Percentiles rank a stretch among this genome's conserved stretches.
These are phyloP conservation scores for Fusarium sororula DNA, from an alignment of 2,329 filamentous ascomycete species.

Conservation along the genomic window DNA sequence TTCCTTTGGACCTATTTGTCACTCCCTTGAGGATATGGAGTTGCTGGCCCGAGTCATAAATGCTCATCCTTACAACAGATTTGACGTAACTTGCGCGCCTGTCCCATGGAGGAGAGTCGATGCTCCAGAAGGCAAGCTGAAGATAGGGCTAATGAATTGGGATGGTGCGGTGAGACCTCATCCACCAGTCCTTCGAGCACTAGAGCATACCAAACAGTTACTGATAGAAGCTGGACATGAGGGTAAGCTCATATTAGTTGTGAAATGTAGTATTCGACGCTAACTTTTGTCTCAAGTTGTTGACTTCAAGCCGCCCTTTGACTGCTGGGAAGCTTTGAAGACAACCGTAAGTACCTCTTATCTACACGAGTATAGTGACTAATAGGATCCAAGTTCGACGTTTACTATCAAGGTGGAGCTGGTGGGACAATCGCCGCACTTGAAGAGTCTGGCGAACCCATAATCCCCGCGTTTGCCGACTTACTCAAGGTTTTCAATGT, in stretches of 20 bases:
- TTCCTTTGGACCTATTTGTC: slow-evolving; percentile 50
- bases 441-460: slow-evolving; percentile 2
- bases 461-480: not conserved
- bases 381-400: not conserved
- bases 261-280: rapidly evolving
- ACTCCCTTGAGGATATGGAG: slow-evolving; percentile 7
- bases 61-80: not conserved
- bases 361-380: rapidly evolving
- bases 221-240: slow-evolving; percentile 6
- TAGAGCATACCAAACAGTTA: not conserved
- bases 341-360: not conserved
- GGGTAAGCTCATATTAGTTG: not conserved
- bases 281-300: not conserved
- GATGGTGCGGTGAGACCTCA: slow-evolving; percentile 17
- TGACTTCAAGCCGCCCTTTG: slow-evolving; percentile 11
- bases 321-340: slow-evolving; percentile 7
- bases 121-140: not conserved
- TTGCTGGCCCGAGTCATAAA: not conserved
- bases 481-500: slow-evolving; percentile 1
- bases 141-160: slow-evolving; percentile 5
- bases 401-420: slow-evolving; percentile 10
- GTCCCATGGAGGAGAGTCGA: not conserved
- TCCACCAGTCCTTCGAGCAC: slow-evolving; percentile 7
- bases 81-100: not conserved
- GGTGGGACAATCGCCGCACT: not conserved